phyloP scores from a whole-genome alignment of 2,329 filamentous ascomycete genomes.

The Microdochium trichocladiopsis region DNA sequence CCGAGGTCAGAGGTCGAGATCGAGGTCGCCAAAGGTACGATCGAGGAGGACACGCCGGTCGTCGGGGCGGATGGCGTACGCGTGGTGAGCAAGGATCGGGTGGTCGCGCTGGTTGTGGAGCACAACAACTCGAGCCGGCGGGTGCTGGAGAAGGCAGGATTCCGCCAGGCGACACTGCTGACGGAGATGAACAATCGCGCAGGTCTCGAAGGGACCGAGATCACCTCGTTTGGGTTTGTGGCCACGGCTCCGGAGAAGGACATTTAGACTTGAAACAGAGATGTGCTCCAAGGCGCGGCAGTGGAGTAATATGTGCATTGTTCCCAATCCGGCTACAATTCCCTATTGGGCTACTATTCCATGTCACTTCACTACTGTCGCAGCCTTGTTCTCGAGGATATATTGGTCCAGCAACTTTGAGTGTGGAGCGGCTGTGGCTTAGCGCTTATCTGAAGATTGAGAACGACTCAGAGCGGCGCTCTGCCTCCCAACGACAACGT shows the following conservation, averaged over 20 bases:
- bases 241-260: not conserved
- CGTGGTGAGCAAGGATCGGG: conserved; percentile 12
- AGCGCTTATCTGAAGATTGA: no score
- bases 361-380: no score
- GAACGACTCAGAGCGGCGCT: no score
- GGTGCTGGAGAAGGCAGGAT: conserved; percentile 50
- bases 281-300: not conserved
- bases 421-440: no score
- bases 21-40: conserved; percentile 29
- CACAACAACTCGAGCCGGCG: conserved; percentile 45
- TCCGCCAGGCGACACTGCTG: conserved; percentile 20
- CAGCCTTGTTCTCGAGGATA: no score
- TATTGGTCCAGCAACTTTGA: no score
- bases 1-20: conserved; percentile 36
- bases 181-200: not conserved
- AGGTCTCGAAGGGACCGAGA: not conserved
- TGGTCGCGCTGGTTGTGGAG: conserved; percentile 39
- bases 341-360: no score
- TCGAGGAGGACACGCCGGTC: conserved; percentile 12
- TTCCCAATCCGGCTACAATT: no score
- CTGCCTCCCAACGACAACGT: no score
- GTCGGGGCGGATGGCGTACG: not conserved
- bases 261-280: not conserved
- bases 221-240: not conserved
- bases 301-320: not conserved